These are phyloP conservation scores for Moricandia moricandioides DNA, from an alignment of 345 rosid genomes.

Conservation along the genomic window DNA sequence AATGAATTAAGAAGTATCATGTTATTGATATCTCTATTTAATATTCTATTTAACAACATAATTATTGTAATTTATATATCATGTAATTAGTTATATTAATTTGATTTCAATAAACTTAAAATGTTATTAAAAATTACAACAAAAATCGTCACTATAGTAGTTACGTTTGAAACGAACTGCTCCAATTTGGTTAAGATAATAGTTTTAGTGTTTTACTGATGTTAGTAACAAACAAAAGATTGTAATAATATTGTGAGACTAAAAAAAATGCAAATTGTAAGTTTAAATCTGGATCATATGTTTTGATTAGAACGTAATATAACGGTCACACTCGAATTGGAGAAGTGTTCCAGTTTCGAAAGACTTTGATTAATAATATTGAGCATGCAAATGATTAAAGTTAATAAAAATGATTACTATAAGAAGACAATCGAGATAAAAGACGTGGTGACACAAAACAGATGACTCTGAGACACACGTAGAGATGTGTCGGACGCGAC, in stretches of 20 bases:
- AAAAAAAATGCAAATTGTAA: neutral
- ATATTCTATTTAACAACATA: too few relatives aligned
- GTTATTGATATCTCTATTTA: too few relatives aligned
- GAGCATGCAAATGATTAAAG: neutral
- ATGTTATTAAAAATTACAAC: too few relatives aligned
- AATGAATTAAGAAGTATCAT: too few relatives aligned
- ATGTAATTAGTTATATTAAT: too few relatives aligned
- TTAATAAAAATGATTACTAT: neutral
- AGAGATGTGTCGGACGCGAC: slow-evolving; percentile 28
- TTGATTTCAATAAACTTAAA: too few relatives aligned
- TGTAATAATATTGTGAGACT: neutral
- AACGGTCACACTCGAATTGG: neutral
- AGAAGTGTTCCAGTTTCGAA: neutral
- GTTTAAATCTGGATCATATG: neutral
- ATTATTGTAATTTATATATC: too few relatives aligned
- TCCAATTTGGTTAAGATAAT: neutral
- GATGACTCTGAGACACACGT: slow-evolving; percentile 2
- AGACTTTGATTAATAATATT: neutral
- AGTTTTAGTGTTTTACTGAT: neutral
- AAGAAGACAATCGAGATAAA: slow-evolving; percentile 1
- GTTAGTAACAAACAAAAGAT: neutral
- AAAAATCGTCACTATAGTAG: neutral
- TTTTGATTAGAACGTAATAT: neutral
- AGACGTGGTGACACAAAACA: slow-evolving; percentile 21
- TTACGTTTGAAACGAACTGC: slow-evolving; percentile 1